Evolutionary conservation across 805 yeast species (phyloP), one percentile per base, ranked within the genome.

Genomic region (Yamadazyma sp.): DNA sequence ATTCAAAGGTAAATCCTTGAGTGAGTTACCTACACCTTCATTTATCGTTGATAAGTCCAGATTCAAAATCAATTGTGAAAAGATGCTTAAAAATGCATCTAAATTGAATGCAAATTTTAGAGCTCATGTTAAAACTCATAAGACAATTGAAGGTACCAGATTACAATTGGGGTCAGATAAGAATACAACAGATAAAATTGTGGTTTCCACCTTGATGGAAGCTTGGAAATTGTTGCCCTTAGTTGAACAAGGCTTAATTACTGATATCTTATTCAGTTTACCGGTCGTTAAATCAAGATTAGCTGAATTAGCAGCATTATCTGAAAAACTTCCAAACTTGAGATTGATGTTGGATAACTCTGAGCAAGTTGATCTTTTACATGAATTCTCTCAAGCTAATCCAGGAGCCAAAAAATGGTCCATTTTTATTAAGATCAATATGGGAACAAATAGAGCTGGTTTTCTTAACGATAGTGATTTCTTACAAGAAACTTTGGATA

Each of bases 371-470:
- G 69, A 70, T 1, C 56, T 65, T 7, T 55, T 83, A 42, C 54
- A 52, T 1, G 53, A 61, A 1, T 78, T 55, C 49, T 58, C 59
- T 27, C 45, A 42, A 9, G 31, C 25, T 4, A 43, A 55, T 26
- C 45, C 58, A 13, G 22, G 33, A 2, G 26, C 46, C 5, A 51
- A 54, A 27, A 65, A 66, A 39, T 82, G 89, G 87, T 72, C 80
- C 1, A 54, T 82, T 1, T 82, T 80, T 45, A 53, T 85, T 35
- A 85, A 85, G 54, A 65, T 85, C 26, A 78, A 85, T 47, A 73
- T 78, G 69, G 93, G 93, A 1, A 76, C 83, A 3, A 62, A 76
- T 39, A 59, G 94, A 38, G 93, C 93, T 3, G 94, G 94, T 7
- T 39, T 61, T 16, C 22, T 36, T 2, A 41, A 40, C 21, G 65